A percentile compares a stretch with the other conserved stretches of the same genome.
These are phyloP conservation scores for Botrytis cinerea DNA, from an alignment of 2,329 filamentous ascomycete species.

Conservation along the genomic window DNA sequence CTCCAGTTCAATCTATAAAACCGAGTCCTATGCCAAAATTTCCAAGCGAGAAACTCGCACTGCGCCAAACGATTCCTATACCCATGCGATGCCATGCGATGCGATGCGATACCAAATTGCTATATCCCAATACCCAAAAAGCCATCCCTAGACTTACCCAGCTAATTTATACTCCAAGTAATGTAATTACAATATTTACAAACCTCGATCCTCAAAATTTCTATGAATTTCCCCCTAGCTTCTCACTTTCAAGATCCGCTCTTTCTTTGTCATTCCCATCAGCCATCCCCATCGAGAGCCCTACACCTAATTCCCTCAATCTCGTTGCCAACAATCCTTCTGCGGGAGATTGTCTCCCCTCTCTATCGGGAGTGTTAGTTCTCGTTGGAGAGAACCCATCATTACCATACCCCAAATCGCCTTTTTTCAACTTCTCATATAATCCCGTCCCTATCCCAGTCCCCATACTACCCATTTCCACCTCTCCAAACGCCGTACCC, in stretches of 20 bases:
- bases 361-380: constrained; percentile 39
- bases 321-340: constrained; percentile 72
- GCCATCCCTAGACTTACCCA: not conserved
- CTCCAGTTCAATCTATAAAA: not conserved
- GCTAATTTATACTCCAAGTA: not conserved
- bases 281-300: constrained; percentile 57
- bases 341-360: constrained; percentile 40
- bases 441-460: constrained; percentile 40
- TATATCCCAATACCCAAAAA: not conserved
- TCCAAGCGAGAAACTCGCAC: not conserved
- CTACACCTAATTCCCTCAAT: constrained; percentile 53
- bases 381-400: constrained; percentile 50
- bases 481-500: not conserved
- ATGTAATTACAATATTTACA: not conserved
- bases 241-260: not conserved
- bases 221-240: not conserved
- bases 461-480: constrained; percentile 28
- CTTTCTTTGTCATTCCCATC: constrained; percentile 60
- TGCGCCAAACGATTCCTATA: not conserved
- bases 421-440: constrained; percentile 70
- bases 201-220: not conserved
- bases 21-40: not conserved
- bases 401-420: constrained; percentile 63
- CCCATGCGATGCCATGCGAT: not conserved
- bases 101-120: not conserved